Evolutionary conservation across 202 grass and related monocot species (phyloP).

Genomic region (Carex arenaria): DNA sequence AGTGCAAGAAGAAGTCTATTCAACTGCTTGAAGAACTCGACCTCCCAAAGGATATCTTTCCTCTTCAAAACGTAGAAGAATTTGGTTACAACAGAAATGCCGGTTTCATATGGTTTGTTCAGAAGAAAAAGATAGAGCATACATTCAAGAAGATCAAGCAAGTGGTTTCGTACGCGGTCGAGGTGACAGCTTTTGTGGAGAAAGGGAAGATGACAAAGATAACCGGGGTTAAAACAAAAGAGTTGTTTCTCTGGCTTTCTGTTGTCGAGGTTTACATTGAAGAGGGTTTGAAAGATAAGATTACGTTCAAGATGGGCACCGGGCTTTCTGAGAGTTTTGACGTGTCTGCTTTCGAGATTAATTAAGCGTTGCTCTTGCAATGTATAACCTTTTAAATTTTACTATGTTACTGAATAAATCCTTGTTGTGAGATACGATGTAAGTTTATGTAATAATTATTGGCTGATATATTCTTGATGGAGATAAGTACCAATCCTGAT

Average conservation of each 20-base stretch:
- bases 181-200: conserved; percentile 23
- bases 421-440: no score
- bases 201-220: conserved; percentile 28
- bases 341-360: conserved; percentile 8
- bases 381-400: no score
- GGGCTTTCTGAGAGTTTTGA: conserved; percentile 24
- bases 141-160: conserved; percentile 40
- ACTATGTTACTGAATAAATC: no score
- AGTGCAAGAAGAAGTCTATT: conserved; percentile 15
- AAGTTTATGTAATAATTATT: no score
- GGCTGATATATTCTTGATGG: no score
- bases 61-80: conserved; percentile 28
- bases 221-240: conserved; percentile 36
- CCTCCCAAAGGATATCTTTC: conserved; percentile 24
- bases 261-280: conserved; percentile 14
- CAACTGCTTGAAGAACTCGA: conserved; percentile 22
- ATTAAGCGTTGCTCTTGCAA: not conserved
- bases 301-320: conserved; percentile 28
- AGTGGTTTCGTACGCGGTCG: not conserved
- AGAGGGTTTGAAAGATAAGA: not conserved
- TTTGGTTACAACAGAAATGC: conserved; percentile 11
- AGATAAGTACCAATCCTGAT: no score
- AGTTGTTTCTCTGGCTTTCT: conserved; percentile 30
- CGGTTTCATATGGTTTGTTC: conserved; percentile 33
- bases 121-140: conserved; percentile 34